A percentile compares a stretch with the other conserved stretches of the same genome.
phyloP scores from a whole-genome alignment of 2,329 filamentous ascomycete species.

The Nigrospora sphaerica region DNA sequence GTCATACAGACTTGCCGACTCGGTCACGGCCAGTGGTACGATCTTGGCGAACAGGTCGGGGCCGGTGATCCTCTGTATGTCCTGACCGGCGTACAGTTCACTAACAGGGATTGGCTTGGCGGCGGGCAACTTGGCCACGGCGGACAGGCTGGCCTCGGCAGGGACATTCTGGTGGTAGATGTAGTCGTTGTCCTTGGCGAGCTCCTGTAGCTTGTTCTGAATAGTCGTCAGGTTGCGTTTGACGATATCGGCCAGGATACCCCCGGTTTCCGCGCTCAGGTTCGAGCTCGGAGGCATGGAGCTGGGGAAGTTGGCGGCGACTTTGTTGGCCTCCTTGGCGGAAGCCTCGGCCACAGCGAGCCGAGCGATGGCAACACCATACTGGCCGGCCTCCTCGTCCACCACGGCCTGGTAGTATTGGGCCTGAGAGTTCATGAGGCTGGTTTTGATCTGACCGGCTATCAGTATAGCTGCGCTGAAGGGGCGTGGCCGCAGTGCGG shows the following conservation, averaged over 20 bases:
- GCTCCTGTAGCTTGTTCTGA: constrained; percentile 69
- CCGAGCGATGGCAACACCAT: constrained; percentile 78
- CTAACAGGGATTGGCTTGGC: constrained; percentile 96
- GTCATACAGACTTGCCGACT: constrained; percentile 93
- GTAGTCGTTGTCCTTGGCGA: constrained; percentile 92
- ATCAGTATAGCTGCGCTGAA: not conserved
- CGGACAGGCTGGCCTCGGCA: constrained; percentile 70
- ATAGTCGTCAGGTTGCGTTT: constrained; percentile 76
- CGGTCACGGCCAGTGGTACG: constrained; percentile 89
- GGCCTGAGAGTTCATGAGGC: constrained; percentile 75
- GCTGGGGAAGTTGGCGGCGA: constrained; percentile 73
- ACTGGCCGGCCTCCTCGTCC: constrained; percentile 81
- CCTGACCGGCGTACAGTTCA: constrained; percentile 92
- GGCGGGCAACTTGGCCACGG: constrained; percentile 84
- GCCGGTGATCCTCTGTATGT: constrained; percentile 93
- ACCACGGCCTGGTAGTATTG: constrained; percentile 91
- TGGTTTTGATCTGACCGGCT: constrained; percentile 59
- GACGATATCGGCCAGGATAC: constrained; percentile 68
- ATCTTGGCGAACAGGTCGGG: constrained; percentile 97
- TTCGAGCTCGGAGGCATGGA: constrained; percentile 77
- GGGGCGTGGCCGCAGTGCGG: not conserved
- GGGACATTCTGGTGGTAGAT: constrained; percentile 95
- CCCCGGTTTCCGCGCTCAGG: constrained; percentile 70
- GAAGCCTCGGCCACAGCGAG: constrained; percentile 74
- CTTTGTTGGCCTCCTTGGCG: constrained; percentile 69